Evolutionary conservation across 1,284 basidiomycete species (phyloP).

Genomic region (Naganishia sp.): DNA sequence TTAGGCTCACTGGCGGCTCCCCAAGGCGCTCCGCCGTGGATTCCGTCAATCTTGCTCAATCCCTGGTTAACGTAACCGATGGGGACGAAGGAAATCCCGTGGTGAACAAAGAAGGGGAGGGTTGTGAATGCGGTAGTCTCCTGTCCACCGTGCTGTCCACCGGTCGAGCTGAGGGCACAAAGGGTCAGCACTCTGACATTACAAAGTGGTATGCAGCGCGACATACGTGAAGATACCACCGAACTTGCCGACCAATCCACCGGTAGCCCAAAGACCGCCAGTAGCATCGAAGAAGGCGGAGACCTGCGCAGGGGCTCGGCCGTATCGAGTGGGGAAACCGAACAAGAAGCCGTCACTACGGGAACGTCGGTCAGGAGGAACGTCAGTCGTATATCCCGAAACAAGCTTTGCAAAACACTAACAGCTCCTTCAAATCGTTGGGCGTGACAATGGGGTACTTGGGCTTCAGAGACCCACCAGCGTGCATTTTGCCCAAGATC

Average conservation of each 20-base stretch:
- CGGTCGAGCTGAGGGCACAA: conserved; percentile 44
- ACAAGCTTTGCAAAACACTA: conserved; percentile 56
- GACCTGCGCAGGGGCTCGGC: conserved; percentile 57
- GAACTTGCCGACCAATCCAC: conserved; percentile 75
- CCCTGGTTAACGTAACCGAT: conserved; percentile 69
- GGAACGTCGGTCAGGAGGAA: background rate
- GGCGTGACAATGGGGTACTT: conserved; percentile 72
- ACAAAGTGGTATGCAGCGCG: background rate
- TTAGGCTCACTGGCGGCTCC: conserved; percentile 61
- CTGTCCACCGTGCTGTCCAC: conserved; percentile 54
- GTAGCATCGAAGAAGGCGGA: conserved; percentile 68
- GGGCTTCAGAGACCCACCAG: conserved; percentile 57
- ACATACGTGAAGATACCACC: conserved; percentile 65
- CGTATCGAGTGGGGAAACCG: conserved; percentile 73
- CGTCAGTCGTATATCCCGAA: background rate
- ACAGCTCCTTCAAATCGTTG: conserved; percentile 65
- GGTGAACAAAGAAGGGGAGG: conserved; percentile 75
- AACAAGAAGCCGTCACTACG: conserved; percentile 57
- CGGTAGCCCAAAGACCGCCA: conserved; percentile 69
- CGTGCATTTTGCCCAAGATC: conserved; percentile 73
- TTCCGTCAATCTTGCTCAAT: conserved; percentile 63
- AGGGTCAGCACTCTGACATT: conserved; percentile 15
- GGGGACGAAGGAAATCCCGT: conserved; percentile 73
- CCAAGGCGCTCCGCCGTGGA: conserved; percentile 67
- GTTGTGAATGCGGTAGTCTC: conserved; percentile 63